These are phyloP conservation scores for Trichosporon coremiiforme DNA, from an alignment of 1,284 basidiomycete genomes.

Conservation along the genomic window DNA sequence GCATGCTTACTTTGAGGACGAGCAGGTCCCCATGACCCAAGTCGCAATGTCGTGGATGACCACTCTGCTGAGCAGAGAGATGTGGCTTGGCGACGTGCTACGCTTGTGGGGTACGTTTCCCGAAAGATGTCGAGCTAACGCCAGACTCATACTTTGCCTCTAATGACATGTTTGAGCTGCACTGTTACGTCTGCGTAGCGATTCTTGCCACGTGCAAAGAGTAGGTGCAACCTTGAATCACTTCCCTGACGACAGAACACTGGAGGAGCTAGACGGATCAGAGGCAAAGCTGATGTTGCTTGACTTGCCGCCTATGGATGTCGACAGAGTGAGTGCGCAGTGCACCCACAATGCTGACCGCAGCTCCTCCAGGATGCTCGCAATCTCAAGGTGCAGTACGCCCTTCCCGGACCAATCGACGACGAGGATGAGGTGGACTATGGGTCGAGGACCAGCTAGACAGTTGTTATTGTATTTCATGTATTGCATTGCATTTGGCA, in stretches of 20 bases:
- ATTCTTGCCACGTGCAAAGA: constrained; percentile 54
- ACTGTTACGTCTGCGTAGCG: constrained; percentile 55
- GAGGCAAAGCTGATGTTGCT: constrained; percentile 47
- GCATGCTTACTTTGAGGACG: constrained; percentile 53
- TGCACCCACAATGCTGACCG: no score
- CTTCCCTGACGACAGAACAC: constrained; percentile 32
- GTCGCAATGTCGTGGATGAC: constrained; percentile 53
- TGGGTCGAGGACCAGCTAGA: neutral
- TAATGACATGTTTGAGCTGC: constrained; percentile 52
- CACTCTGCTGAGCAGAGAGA: constrained; percentile 49
- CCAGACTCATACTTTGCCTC: constrained; percentile 53
- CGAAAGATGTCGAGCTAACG: neutral
- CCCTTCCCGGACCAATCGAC: constrained; percentile 42
- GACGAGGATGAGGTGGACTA: constrained; percentile 26
- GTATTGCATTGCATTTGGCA: constrained; percentile 14
- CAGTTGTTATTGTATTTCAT: constrained; percentile 4
- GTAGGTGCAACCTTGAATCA: no score
- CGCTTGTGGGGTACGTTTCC: constrained; percentile 50
- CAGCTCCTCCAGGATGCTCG: constrained; percentile 52
- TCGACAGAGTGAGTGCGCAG: constrained; percentile 52
- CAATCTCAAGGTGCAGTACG: constrained; percentile 44
- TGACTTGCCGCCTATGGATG: constrained; percentile 53
- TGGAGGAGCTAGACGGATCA: constrained; percentile 52
- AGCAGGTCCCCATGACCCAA: constrained; percentile 51
- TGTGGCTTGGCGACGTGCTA: constrained; percentile 53